phyloP scores from a whole-genome alignment of 2,329 filamentous ascomycete genomes.

The Xylaria sp. region DNA sequence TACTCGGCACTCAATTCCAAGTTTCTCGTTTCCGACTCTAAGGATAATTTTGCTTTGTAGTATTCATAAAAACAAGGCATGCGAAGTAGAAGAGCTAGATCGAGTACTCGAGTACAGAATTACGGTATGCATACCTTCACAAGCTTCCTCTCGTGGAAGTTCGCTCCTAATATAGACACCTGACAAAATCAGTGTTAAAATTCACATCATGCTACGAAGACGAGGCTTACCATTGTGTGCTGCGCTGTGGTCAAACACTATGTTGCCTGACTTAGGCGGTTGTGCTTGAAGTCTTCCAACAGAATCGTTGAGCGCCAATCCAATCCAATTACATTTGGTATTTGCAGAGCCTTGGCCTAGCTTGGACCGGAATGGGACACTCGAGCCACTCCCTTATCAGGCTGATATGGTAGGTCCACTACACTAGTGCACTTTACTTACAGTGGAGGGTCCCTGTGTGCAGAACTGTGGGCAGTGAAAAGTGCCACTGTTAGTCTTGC shows the following conservation, averaged over 20 bases:
- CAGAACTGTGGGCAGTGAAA: not conserved
- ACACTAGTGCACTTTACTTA: not conserved
- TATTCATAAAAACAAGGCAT: too few relatives aligned
- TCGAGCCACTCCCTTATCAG: slow-evolving; percentile 35
- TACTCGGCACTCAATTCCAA: not conserved
- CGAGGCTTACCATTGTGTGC: slow-evolving; percentile 34
- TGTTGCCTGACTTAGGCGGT: slow-evolving; percentile 22
- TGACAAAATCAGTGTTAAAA: slow-evolving; percentile 49
- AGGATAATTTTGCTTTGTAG: not conserved
- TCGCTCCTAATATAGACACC: slow-evolving; percentile 88
- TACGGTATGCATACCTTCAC: slow-evolving; percentile 76
- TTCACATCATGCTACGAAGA: not conserved
- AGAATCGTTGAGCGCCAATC: slow-evolving; percentile 14
- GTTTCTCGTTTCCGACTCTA: not conserved
- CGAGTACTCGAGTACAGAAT: too few relatives aligned
- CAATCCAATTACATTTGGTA: slow-evolving; percentile 11
- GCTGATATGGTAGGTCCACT: slow-evolving; percentile 29
- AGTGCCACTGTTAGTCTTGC: not conserved
- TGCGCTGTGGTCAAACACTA: slow-evolving; percentile 21
- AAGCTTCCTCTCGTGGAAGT: slow-evolving; percentile 84
- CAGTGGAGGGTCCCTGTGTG: not conserved
- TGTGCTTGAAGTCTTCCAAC: slow-evolving; percentile 13
- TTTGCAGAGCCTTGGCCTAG: slow-evolving; percentile 16
- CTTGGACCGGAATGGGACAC: slow-evolving; percentile 16
- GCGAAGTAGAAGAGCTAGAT: too few relatives aligned